A percentile compares a stretch with the other conserved stretches of the same genome.
Conservation (phyloP, 257 asterid genomes). For the Solanum microdontum region DNA sequence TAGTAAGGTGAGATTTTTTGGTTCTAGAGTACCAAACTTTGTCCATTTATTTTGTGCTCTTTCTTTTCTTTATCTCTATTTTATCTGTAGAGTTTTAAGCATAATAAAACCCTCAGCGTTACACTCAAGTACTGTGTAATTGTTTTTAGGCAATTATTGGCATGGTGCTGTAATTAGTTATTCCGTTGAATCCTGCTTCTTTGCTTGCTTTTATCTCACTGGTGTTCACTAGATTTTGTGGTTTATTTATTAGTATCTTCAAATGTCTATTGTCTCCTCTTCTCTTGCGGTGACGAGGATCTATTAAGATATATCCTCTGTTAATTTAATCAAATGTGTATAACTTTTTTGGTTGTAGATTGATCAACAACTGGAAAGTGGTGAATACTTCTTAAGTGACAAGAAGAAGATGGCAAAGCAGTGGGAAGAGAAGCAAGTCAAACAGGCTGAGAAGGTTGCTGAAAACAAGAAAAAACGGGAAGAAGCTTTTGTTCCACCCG, state of each 20-base stretch:
- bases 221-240: background rate
- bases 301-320: background rate
- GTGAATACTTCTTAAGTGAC: constrained; percentile 77
- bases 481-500: constrained; percentile 76
- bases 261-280: background rate
- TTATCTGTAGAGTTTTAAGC: background rate
- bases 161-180: background rate
- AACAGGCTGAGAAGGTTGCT: constrained; percentile 67
- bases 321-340: background rate
- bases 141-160: background rate
- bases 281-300: background rate
- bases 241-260: background rate
- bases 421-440: constrained; percentile 86
- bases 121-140: background rate
- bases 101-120: background rate
- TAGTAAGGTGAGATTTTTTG: constrained; percentile 54
- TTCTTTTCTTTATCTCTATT: background rate
- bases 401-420: constrained; percentile 67
- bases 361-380: constrained; percentile 80
- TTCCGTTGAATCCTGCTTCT: background rate
- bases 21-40: background rate
- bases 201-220: background rate
- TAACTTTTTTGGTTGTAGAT: constrained; percentile 25
- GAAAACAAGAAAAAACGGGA: constrained; percentile 73
- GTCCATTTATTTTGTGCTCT: background rate